phyloP scores from a whole-genome alignment of 2,329 filamentous ascomycete species.

The Hypoxylon sp. region DNA sequence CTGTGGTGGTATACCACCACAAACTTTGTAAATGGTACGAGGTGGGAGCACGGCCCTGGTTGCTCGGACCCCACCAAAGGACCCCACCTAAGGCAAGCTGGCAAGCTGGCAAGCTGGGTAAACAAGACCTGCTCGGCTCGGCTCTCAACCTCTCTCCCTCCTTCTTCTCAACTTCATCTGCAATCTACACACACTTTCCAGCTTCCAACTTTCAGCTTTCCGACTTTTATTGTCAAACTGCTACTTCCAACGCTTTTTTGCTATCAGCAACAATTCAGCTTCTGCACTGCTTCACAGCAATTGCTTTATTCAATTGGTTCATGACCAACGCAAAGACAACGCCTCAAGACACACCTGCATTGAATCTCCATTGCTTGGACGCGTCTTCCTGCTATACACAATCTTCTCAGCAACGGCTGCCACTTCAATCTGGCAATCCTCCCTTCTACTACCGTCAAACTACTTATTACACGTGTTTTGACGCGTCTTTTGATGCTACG shows the following conservation, averaged over 20 bases:
- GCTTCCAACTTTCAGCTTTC: constrained; percentile 3
- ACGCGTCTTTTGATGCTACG: constrained; percentile 29
- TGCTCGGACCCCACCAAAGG: constrained; percentile 9
- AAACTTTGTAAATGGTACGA: too few species aligned
- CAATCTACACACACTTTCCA: constrained; percentile 20
- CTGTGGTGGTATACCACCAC: too few species aligned
- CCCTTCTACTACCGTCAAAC: constrained; percentile 6
- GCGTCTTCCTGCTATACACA: constrained; percentile 30
- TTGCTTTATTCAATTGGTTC: constrained; percentile 19
- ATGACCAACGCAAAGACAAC: neutral
- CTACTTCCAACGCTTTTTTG: constrained; percentile 31
- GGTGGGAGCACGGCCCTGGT: neutral
- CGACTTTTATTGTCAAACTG: constrained; percentile 22
- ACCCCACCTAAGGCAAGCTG: neutral
- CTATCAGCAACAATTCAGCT: constrained; percentile 18
- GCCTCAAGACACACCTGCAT: constrained; percentile 24
- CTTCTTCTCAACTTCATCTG: constrained; percentile 15
- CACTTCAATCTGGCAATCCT: constrained; percentile 16
- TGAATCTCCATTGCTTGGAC: constrained; percentile 26
- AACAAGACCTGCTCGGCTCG: constrained; percentile 2
- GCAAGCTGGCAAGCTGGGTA: constrained; percentile 19
- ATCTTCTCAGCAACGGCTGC: constrained; percentile 22
- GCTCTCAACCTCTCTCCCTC: constrained; percentile 1
- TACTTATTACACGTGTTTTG: constrained; percentile 6
- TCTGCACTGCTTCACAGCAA: constrained; percentile 25